These are phyloP conservation scores for Umbelopsis ramanniana DNA, from an alignment of 192 early-diverging fungal genomes.

Conservation along the genomic window DNA sequence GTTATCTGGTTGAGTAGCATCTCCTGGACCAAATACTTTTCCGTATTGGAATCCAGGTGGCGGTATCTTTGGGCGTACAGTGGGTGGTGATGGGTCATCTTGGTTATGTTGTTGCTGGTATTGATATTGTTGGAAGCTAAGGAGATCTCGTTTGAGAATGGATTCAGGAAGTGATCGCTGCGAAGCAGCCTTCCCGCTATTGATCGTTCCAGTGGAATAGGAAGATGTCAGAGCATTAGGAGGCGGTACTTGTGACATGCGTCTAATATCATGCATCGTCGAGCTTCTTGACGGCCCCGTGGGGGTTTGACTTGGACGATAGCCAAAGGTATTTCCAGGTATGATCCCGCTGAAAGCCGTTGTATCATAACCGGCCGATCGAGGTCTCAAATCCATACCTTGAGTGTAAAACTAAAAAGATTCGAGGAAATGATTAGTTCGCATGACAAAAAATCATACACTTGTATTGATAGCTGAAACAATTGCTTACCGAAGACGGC, in stretches of 20 bases:
- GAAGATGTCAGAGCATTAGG: slow-evolving; percentile 7
- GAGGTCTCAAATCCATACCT: background rate
- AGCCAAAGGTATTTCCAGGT: background rate
- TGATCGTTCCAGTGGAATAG: slow-evolving; percentile 8
- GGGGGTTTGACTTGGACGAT: background rate
- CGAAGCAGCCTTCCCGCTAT: background rate
- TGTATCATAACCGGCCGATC: slow-evolving; percentile 10
- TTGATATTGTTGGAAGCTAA: slow-evolving; percentile 17
- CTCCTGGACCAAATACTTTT: slow-evolving; percentile 16
- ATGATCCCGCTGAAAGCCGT: background rate
- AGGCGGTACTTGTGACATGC: slow-evolving; percentile 1
- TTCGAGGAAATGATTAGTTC: no score
- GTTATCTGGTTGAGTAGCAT: slow-evolving; percentile 6
- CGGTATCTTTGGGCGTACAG: slow-evolving; percentile 9
- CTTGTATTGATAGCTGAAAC: no score
- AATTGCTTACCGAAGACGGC: background rate
- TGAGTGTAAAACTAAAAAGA: background rate
- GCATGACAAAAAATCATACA: no score
- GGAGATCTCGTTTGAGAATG: background rate
- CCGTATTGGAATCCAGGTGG: slow-evolving; percentile 3
- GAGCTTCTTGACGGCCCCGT: slow-evolving; percentile 14
- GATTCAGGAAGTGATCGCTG: slow-evolving; percentile 8
- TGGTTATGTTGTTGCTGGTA: slow-evolving; percentile 13
- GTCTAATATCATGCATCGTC: slow-evolving; percentile 4
- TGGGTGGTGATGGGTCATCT: background rate